Percentiles rank a stretch among this genome's conserved stretches.
These are phyloP conservation scores for Jatropha curcas DNA, from an alignment of 345 rosid genomes.

Conservation along the genomic window DNA sequence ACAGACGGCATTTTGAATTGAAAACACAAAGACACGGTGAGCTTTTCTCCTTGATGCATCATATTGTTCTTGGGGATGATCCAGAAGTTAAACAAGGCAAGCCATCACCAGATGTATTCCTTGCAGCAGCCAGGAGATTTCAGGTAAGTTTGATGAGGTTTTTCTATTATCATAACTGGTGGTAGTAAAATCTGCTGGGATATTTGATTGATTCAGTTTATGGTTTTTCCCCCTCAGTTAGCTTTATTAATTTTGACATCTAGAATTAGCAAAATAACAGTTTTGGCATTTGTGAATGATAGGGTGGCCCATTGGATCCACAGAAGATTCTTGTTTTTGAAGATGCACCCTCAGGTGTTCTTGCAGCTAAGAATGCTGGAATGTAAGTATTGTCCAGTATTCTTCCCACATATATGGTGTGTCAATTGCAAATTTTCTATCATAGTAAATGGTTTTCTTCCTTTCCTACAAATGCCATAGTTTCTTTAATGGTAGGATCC, in stretches of 20 bases:
- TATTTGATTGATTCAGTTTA: slow-evolving; percentile 16
- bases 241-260: not conserved
- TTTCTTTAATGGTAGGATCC: not conserved
- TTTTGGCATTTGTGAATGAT: slow-evolving; percentile 22
- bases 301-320: slow-evolving; percentile 71
- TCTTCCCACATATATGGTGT: slow-evolving; percentile 7
- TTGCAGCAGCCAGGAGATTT: slow-evolving; percentile 90
- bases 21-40: slow-evolving; percentile 78
- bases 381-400: slow-evolving; percentile 60
- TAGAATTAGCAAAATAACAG: not conserved
- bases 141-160: slow-evolving; percentile 46
- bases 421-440: not conserved
- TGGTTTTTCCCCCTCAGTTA: slow-evolving; percentile 6
- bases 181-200: not conserved
- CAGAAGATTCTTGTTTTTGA: slow-evolving; percentile 68
- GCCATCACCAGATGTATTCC: slow-evolving; percentile 84
- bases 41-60: slow-evolving; percentile 91
- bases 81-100: slow-evolving; percentile 94
- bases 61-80: slow-evolving; percentile 86
- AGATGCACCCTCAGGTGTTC: slow-evolving; percentile 95
- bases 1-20: slow-evolving; percentile 70
- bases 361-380: slow-evolving; percentile 86
- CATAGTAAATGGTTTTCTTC: not conserved
- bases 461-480: not conserved
- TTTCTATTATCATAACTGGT: not conserved